Conservation (phyloP, 805 yeast genomes). For the Yamadazyma kitorensis region DNA sequence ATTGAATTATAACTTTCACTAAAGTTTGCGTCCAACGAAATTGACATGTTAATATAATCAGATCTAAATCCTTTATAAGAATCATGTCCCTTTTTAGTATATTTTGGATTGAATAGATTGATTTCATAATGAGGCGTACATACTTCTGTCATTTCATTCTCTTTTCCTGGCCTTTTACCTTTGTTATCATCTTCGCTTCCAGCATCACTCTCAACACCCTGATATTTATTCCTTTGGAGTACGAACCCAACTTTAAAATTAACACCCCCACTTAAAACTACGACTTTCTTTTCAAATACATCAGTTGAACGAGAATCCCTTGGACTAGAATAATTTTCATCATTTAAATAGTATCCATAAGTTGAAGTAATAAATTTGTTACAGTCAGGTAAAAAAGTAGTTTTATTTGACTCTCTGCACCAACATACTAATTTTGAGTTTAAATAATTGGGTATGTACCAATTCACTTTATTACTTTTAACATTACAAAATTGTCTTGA, state of each 20-base stretch:
- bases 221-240: conserved; percentile 51
- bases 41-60: conserved; percentile 39
- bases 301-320: neutral
- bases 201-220: too few relatives aligned
- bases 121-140: conserved; percentile 63
- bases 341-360: conserved; percentile 47
- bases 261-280: conserved; percentile 60
- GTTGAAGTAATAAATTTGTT: conserved; percentile 42
- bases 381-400: conserved; percentile 47
- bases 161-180: conserved; percentile 21
- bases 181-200: conserved; percentile 18
- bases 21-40: conserved; percentile 34
- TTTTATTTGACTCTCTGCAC: conserved; percentile 48
- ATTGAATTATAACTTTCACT: conserved; percentile 58
- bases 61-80: conserved; percentile 41
- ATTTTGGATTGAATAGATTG: conserved; percentile 56
- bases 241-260: conserved; percentile 55
- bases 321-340: conserved; percentile 10
- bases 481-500: conserved; percentile 67
- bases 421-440: conserved; percentile 51
- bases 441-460: conserved; percentile 75
- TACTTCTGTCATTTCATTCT: conserved; percentile 24
- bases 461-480: conserved; percentile 56
- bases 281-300: conserved; percentile 50
- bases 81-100: conserved; percentile 32